These are phyloP conservation scores for Wallacemonas sp. DNA, from an alignment of 208 protist genomes.

Conservation along the genomic window DNA sequence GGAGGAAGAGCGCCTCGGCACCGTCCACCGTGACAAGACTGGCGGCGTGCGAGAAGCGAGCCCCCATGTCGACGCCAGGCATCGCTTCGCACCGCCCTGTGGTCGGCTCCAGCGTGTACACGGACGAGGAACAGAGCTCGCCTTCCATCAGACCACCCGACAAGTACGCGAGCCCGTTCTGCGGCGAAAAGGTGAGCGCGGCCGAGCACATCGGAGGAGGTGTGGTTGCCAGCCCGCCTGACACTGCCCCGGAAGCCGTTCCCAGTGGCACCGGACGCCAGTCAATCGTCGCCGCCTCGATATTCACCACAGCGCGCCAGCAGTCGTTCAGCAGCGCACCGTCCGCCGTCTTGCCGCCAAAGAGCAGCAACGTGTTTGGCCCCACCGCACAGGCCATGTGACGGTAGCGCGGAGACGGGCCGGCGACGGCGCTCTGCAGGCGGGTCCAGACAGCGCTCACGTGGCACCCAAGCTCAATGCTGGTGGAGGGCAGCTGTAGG, in stretches of 20 bases:
- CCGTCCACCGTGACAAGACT: conserved; percentile 39
- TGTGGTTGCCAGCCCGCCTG: too few species aligned
- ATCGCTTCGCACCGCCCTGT: conserved; percentile 20
- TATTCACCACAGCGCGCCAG: conserved; percentile 37
- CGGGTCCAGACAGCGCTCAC: conserved; percentile 26
- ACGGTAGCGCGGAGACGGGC: conserved; percentile 48
- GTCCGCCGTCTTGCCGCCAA: conserved; percentile 47
- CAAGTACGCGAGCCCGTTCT: background rate
- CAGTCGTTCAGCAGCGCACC: conserved; percentile 31
- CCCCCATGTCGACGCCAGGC: conserved; percentile 11
- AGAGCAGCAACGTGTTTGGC: conserved; percentile 34
- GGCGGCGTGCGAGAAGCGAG: conserved; percentile 74
- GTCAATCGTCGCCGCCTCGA: conserved; percentile 14
- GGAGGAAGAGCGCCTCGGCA: conserved; percentile 40
- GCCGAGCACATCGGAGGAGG: conserved; percentile 56
- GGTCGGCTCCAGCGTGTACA: conserved; percentile 28
- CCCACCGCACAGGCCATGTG: conserved; percentile 35
- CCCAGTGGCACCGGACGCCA: conserved; percentile 27
- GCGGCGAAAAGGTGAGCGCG: conserved; percentile 26
- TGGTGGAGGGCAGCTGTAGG: conserved; percentile 33
- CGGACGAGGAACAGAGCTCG: conserved; percentile 9
- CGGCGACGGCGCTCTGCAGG: conserved; percentile 1
- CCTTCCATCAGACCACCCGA: conserved; percentile 28
- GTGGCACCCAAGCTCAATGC: conserved; percentile 18
- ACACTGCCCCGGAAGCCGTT: too few species aligned